A percentile compares a stretch with the other conserved stretches of the same genome.
Evolutionary conservation across 176 grass and related monocot genomes (phyloP).

Genomic region (Aegilops umbellulata): DNA sequence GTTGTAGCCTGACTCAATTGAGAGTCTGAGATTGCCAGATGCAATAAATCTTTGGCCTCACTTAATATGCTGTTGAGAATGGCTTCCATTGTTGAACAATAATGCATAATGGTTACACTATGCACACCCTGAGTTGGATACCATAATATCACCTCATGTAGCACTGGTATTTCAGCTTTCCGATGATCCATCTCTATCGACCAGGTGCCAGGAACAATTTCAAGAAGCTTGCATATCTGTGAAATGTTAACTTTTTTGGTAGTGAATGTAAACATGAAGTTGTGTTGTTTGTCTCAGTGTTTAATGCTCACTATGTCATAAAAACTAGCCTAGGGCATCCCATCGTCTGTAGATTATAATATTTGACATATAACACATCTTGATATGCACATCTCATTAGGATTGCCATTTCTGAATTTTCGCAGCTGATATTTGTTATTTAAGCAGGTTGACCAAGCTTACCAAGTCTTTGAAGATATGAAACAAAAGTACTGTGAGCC

Average conservation of each 20-base stretch:
- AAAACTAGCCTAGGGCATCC: background rate
- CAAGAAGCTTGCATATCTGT: background rate
- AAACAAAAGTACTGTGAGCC: constrained; percentile 71
- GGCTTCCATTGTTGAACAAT: background rate
- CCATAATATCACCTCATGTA: background rate
- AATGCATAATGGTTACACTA: background rate
- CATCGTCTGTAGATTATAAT: background rate
- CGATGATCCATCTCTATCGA: background rate
- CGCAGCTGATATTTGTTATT: constrained; percentile 25
- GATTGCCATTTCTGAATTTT: background rate
- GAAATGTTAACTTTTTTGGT: background rate
- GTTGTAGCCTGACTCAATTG: background rate
- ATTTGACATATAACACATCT: background rate
- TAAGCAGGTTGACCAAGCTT: constrained; percentile 75
- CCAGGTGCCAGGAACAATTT: background rate
- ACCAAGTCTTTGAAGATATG: constrained; percentile 96
- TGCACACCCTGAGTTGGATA: background rate
- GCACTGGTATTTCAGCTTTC: background rate
- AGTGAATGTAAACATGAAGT: background rate
- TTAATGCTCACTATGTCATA: background rate
- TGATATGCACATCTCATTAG: constrained; percentile 2
- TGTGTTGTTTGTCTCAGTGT: constrained; percentile 1
- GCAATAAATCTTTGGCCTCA: background rate
- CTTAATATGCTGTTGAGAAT: background rate
- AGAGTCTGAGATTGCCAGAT: background rate